Conservation (phyloP, 768 basidiomycete species). For the Lactarius psammicola region DNA sequence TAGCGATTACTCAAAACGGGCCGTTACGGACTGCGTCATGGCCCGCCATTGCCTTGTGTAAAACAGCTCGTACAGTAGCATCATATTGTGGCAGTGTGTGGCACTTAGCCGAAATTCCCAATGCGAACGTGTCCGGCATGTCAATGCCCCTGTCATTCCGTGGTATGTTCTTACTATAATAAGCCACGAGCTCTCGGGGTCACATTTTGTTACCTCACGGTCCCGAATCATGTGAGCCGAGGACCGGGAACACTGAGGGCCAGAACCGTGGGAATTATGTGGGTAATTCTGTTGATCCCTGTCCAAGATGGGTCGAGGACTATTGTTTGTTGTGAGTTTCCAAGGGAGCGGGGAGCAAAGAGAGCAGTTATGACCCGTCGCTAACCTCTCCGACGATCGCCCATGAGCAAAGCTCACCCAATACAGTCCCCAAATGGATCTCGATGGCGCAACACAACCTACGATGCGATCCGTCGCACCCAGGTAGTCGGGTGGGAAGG, state of each 20-base stretch:
- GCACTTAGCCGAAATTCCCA: neutral
- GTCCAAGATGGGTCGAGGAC: neutral
- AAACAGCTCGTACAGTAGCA: neutral
- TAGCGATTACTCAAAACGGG: neutral
- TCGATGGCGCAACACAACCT: neutral
- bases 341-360: conserved; percentile 20
- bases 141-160: neutral
- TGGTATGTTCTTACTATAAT: no score
- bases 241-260: neutral
- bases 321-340: conserved; percentile 6
- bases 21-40: neutral
- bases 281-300: conserved; percentile 6
- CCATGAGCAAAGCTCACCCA: neutral
- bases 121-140: neutral
- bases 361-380: neutral
- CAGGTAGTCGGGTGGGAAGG: neutral
- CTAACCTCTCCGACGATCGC: conserved; percentile 10
- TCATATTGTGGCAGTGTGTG: neutral
- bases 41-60: neutral
- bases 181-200: neutral
- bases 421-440: conserved; percentile 12
- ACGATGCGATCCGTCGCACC: conserved; percentile 6
- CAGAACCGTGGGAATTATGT: neutral
- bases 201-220: neutral
- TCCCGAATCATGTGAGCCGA: conserved; percentile 5